Conservation (phyloP, 768 basidiomycete species). For the Lentinula sp. region DNA sequence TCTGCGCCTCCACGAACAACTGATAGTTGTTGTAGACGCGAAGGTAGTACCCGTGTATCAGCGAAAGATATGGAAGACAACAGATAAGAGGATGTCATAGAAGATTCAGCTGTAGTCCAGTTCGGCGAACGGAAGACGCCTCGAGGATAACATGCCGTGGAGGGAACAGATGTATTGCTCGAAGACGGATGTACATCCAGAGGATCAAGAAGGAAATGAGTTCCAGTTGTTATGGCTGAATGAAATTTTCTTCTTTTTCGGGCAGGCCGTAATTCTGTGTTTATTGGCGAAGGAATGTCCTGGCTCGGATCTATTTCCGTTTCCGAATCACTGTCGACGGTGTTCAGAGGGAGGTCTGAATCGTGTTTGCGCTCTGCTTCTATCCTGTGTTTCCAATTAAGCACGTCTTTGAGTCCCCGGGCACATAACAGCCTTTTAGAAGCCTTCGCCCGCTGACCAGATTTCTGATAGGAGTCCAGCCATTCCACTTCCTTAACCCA, state of each 20-base stretch:
- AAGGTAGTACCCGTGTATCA: conserved; percentile 28
- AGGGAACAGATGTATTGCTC: conserved; percentile 6
- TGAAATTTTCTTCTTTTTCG: conserved; percentile 25
- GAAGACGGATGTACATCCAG: conserved; percentile 23
- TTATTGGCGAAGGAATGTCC: neutral
- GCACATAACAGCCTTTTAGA: conserved; percentile 62
- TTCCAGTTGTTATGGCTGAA: conserved; percentile 36
- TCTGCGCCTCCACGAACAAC: conserved; percentile 51
- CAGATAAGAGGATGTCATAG: conserved; percentile 7
- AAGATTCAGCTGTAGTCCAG: conserved; percentile 18
- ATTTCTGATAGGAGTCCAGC: conserved; percentile 50
- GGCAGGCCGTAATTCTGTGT: neutral
- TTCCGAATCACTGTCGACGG: conserved; percentile 20
- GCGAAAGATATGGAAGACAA: conserved; percentile 19
- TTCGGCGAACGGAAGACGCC: conserved; percentile 6
- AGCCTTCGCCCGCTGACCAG: conserved; percentile 47
- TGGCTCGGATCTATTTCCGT: neutral
- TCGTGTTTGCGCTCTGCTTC: conserved; percentile 26
- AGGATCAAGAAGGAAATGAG: conserved; percentile 55
- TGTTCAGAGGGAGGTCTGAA: conserved; percentile 31
- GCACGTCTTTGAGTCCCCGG: conserved; percentile 60
- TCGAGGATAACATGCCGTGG: conserved; percentile 7
- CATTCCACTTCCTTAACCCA: conserved; percentile 68
- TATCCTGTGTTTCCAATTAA: conserved; percentile 48
- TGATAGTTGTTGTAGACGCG: conserved; percentile 61